Percentiles rank a stretch among this genome's conserved stretches.
These are phyloP conservation scores for Oryza nivara DNA, from an alignment of 176 grass and related monocot species.

Conservation along the genomic window DNA sequence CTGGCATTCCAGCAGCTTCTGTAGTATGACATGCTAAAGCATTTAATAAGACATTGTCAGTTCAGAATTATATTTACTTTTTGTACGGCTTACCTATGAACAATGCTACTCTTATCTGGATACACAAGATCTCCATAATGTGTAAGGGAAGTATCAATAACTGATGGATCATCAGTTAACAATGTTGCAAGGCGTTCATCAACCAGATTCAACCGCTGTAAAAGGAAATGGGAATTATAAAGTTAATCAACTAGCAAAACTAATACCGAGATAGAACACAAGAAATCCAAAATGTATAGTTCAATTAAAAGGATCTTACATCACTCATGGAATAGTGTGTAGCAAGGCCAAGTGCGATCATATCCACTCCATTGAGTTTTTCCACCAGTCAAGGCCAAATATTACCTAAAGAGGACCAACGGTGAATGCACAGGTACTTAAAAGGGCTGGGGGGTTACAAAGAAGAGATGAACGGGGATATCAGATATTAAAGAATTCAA, in stretches of 20 bases:
- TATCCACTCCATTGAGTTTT: slow-evolving; percentile 82
- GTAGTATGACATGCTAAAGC: slow-evolving; percentile 20
- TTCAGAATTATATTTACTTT: slow-evolving; percentile 15
- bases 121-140: slow-evolving; percentile 91
- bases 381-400: slow-evolving; percentile 90
- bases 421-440: not conserved
- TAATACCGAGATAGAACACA: not conserved
- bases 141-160: slow-evolving; percentile 89
- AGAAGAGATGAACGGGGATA: not conserved
- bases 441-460: not conserved
- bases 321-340: slow-evolving; percentile 80
- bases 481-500: not conserved
- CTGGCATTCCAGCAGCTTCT: not conserved
- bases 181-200: slow-evolving; percentile 83
- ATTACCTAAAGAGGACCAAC: slow-evolving; percentile 63
- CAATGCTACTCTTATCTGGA: slow-evolving; percentile 83
- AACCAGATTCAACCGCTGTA: slow-evolving; percentile 68
- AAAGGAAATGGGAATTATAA: slow-evolving; percentile 21
- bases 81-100: slow-evolving; percentile 68
- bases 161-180: slow-evolving; percentile 95
- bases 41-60: slow-evolving; percentile 11
- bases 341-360: slow-evolving; percentile 94
- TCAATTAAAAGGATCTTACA: slow-evolving; percentile 48
- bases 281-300: slow-evolving; percentile 20
- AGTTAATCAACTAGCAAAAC: not conserved